Evolutionary conservation across 306 rosid genomes (phyloP).

Genomic region (Sechiopsis laciniata): DNA sequence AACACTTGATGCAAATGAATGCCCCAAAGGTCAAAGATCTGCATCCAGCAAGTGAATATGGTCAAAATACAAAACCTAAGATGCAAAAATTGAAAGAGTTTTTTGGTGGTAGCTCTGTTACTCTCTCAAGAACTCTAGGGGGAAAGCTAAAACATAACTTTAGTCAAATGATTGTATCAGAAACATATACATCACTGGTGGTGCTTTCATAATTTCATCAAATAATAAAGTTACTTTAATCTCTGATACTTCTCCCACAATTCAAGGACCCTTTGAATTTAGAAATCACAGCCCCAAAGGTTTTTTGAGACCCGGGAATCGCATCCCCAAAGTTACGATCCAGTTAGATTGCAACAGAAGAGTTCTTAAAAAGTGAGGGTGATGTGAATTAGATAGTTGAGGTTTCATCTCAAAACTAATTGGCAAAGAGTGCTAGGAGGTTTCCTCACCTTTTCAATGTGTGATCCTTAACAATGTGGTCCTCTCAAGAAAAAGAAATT

Average conservation of each 20-base stretch:
- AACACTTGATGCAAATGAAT: conserved; percentile 88
- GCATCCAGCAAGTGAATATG: conserved; percentile 24
- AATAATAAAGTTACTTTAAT: background rate
- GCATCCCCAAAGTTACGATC: background rate
- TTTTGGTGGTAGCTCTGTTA: background rate
- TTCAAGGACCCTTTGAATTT: background rate
- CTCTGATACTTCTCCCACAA: background rate
- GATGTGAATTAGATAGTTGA: too few species aligned
- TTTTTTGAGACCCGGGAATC: too few species aligned
- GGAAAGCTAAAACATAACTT: background rate
- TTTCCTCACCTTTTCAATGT: too few species aligned
- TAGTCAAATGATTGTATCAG: background rate
- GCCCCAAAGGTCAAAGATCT: conserved; percentile 78
- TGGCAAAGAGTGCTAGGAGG: too few species aligned
- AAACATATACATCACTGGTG: background rate
- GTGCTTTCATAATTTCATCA: conserved; percentile 13
- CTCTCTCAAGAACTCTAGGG: background rate
- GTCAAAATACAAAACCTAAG: conserved; percentile 9
- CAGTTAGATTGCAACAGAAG: background rate
- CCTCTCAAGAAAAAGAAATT: background rate
- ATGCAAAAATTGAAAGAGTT: background rate
- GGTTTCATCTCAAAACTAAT: too few species aligned
- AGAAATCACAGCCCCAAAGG: background rate
- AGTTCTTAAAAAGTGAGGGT: background rate
- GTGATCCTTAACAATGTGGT: background rate